Conservation (phyloP, 257 asterid species). For the Capsicum pubescens region DNA sequence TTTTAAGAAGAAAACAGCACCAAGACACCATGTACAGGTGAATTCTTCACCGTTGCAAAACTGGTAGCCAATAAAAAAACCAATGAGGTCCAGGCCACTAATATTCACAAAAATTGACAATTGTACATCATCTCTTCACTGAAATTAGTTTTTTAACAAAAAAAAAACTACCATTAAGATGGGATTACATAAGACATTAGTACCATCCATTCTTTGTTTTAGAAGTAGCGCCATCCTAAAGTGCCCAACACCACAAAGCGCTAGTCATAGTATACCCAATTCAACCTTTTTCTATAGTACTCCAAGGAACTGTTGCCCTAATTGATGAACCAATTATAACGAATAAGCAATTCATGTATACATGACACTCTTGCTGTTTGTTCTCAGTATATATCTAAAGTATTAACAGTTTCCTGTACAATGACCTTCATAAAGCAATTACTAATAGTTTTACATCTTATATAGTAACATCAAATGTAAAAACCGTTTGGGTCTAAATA, state of each 20-base stretch:
- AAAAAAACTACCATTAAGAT: not conserved
- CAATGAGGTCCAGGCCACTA: not conserved
- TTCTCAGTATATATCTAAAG: no score
- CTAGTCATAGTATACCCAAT: conserved; percentile 51
- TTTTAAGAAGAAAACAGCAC: not conserved
- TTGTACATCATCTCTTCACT: not conserved
- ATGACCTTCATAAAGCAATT: no score
- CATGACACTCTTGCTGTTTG: no score
- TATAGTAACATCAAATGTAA: no score
- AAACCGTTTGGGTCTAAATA: no score
- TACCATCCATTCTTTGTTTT: conserved; percentile 46
- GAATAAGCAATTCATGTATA: conserved; percentile 33
- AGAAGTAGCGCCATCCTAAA: conserved; percentile 65
- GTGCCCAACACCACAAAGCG: conserved; percentile 70
- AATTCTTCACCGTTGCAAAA: not conserved
- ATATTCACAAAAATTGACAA: not conserved
- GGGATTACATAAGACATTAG: not conserved
- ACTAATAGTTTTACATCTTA: no score
- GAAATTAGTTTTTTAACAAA: not conserved
- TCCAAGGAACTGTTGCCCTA: conserved; percentile 64
- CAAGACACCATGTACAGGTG: not conserved
- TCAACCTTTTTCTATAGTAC: conserved; percentile 46
- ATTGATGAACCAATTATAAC: conserved; percentile 65
- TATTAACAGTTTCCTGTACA: no score
- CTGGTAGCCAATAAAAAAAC: not conserved